Conservation (phyloP, 495 filamentous ascomycete genomes). For the Baudoinia panamericana region DNA sequence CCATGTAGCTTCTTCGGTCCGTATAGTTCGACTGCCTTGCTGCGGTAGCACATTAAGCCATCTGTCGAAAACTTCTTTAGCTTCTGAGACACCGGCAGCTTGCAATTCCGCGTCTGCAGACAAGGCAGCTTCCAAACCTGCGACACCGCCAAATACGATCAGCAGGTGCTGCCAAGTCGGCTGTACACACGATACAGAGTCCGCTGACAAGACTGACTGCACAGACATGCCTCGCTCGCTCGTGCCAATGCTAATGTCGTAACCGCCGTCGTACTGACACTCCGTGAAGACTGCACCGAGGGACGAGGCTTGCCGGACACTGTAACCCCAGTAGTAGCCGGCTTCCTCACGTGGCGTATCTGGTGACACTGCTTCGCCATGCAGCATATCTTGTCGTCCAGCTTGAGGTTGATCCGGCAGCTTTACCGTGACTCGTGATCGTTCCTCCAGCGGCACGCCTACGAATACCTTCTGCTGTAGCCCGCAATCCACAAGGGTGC, state of each 20-base stretch:
- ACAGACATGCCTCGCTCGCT: constrained; percentile 54
- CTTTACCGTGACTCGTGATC: constrained; percentile 53
- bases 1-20: constrained; percentile 68
- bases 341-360: constrained; percentile 47
- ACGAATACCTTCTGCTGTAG: constrained; percentile 40
- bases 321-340: constrained; percentile 71
- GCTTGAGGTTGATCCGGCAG: constrained; percentile 31
- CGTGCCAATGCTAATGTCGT: constrained; percentile 55
- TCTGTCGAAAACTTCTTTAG: constrained; percentile 56
- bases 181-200: neutral
- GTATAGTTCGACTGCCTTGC: constrained; percentile 63
- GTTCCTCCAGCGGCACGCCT: constrained; percentile 38
- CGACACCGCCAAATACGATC: constrained; percentile 59
- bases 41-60: constrained; percentile 64
- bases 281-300: constrained; percentile 53
- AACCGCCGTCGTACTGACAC: constrained; percentile 25
- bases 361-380: constrained; percentile 42
- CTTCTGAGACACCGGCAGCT: constrained; percentile 34
- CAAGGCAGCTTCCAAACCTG: constrained; percentile 57
- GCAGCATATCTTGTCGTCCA: neutral
- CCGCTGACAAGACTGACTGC: constrained; percentile 9
- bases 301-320: constrained; percentile 41
- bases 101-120: constrained; percentile 47
- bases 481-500: constrained; percentile 48
- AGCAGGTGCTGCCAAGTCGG: constrained; percentile 50